Percentiles rank a stretch among this genome's conserved stretches.
These are phyloP conservation scores for Neodidymelliopsis sp. DNA, from an alignment of 2,329 filamentous ascomycete species.

Conservation along the genomic window DNA sequence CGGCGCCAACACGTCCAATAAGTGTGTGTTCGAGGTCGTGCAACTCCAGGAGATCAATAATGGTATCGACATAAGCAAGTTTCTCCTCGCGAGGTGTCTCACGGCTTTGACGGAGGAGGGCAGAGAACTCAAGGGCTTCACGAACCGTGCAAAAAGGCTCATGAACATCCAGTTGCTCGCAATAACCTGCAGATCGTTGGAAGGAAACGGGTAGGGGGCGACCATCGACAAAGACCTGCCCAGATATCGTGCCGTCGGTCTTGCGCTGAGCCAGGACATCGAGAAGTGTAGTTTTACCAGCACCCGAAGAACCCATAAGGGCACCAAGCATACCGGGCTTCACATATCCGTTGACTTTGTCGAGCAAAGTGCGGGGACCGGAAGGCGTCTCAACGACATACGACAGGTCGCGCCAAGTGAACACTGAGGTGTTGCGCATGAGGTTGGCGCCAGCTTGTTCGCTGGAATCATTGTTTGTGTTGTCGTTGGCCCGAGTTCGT, in stretches of 20 bases:
- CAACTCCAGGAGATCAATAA: constrained; percentile 37
- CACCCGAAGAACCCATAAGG: constrained; percentile 41
- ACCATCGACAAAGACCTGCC: constrained; percentile 41
- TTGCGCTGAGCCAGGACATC: constrained; percentile 42
- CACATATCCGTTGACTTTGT: constrained; percentile 62
- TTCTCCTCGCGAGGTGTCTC: constrained; percentile 32
- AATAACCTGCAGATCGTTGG: constrained; percentile 44
- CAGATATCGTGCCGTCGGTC: constrained; percentile 38
- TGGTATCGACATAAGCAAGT: constrained; percentile 36
- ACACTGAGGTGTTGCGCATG: constrained; percentile 70
- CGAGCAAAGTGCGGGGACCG: constrained; percentile 55
- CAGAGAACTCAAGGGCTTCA: constrained; percentile 42
- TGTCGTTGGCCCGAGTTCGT: constrained; percentile 1
- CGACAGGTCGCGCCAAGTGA: constrained; percentile 68
- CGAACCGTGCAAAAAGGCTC: constrained; percentile 37
- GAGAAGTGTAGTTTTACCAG: constrained; percentile 46
- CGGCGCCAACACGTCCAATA: constrained; percentile 34
- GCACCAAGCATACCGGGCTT: constrained; percentile 59
- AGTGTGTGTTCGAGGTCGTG: constrained; percentile 37
- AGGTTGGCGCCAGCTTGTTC: constrained; percentile 52
- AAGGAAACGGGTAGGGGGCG: constrained; percentile 35
- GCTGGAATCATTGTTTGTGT: not conserved
- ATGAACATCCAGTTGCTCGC: constrained; percentile 44
- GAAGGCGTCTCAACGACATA: constrained; percentile 62
- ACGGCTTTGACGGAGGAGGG: constrained; percentile 38